Percentiles rank a stretch among this genome's conserved stretches.
phyloP scores from a whole-genome alignment of 2,329 filamentous ascomycete species.

The Xylaria arbuscula region DNA sequence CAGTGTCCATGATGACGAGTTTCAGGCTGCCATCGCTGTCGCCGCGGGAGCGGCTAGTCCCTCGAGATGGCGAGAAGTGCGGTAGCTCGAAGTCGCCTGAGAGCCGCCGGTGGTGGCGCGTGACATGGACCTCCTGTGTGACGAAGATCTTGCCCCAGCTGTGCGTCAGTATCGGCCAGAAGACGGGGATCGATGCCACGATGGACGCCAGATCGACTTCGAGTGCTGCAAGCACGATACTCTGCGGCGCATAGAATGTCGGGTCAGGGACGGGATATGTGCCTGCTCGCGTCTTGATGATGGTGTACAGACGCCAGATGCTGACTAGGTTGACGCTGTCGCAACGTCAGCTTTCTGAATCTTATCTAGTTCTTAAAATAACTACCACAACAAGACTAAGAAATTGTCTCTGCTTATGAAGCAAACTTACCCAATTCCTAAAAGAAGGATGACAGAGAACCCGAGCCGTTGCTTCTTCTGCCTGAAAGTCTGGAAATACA shows the following conservation, averaged over 20 bases:
- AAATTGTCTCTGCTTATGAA: no score
- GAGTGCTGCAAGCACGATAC: conserved; percentile 50
- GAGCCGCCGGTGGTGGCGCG: conserved; percentile 45
- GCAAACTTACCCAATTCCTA: conserved; percentile 49
- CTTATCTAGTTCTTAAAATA: background rate
- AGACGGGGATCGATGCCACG: conserved; percentile 50
- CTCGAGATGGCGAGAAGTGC: conserved; percentile 3
- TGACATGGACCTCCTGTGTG: conserved; percentile 52
- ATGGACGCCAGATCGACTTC: conserved; percentile 51
- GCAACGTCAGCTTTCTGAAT: conserved; percentile 9
- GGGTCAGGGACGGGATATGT: conserved; percentile 52
- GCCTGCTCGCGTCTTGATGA: conserved; percentile 47
- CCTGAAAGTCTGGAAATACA: conserved; percentile 46
- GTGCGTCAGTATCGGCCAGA: conserved; percentile 49
- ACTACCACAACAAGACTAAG: no score
- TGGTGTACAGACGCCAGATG: conserved; percentile 49
- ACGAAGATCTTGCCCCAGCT: conserved; percentile 51
- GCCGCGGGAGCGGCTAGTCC: conserved; percentile 18
- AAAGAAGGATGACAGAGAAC: conserved; percentile 47
- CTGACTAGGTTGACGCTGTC: conserved; percentile 48
- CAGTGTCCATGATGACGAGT: conserved; percentile 22
- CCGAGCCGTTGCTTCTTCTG: conserved; percentile 48
- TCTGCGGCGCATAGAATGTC: conserved; percentile 51
- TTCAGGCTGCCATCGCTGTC: conserved; percentile 28
- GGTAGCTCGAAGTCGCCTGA: conserved; percentile 39